These are phyloP conservation scores for Tolypocladium paradoxum DNA, from an alignment of 2,329 filamentous ascomycete genomes.

Conservation along the genomic window DNA sequence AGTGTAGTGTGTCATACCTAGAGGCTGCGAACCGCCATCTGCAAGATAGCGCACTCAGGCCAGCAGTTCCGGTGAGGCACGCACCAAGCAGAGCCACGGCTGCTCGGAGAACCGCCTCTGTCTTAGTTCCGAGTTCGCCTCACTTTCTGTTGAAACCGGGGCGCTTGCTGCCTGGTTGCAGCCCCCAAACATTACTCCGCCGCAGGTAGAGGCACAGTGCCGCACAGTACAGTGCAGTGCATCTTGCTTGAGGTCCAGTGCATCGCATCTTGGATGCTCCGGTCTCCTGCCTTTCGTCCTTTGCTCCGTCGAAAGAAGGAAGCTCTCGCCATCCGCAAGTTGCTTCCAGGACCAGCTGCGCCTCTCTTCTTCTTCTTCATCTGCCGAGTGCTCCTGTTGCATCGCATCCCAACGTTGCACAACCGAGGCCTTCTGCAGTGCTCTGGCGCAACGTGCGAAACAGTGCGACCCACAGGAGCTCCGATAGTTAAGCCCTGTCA, in stretches of 20 bases:
- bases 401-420: background rate
- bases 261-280: background rate
- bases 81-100: background rate
- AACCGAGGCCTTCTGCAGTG: background rate
- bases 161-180: background rate
- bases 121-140: background rate
- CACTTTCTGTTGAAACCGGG: background rate
- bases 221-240: background rate
- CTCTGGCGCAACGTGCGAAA: background rate
- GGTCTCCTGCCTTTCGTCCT: too few species aligned
- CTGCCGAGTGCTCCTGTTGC: background rate
- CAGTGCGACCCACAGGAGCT: slow-evolving; percentile 3
- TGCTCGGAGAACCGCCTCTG: background rate
- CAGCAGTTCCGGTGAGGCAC: too few species aligned
- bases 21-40: background rate
- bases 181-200: background rate
- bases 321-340: too few species aligned
- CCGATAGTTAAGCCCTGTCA: slow-evolving; percentile 5
- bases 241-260: too few species aligned
- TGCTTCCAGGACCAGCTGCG: too few species aligned
- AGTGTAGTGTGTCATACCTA: too few species aligned
- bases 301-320: too few species aligned
- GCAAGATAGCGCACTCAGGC: background rate
- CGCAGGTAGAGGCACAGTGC: background rate
- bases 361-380: too few species aligned